Percentiles rank a stretch among this genome's conserved stretches.
Conservation (phyloP, 148 eudicot genomes). For the Arctostaphylos glauca region DNA sequence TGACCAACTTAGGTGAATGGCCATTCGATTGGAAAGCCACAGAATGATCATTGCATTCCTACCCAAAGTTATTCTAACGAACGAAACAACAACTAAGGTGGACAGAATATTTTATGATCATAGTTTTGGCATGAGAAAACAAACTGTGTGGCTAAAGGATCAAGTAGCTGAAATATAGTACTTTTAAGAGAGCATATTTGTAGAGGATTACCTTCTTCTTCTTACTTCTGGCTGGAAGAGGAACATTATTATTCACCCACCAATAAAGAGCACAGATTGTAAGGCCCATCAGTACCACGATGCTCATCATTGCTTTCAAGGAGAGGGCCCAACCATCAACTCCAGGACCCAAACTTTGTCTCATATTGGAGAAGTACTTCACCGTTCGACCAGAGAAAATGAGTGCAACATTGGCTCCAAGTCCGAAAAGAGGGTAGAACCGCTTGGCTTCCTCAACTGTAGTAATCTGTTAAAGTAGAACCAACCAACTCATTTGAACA, state of each 20-base stretch:
- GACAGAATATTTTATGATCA: neutral
- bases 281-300: conserved; percentile 84
- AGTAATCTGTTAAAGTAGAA: conserved; percentile 60
- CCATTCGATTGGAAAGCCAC: too few species aligned
- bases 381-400: conserved; percentile 99
- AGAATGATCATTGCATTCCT: too few species aligned
- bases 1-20: too few species aligned
- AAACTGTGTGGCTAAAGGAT: neutral
- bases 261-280: conserved; percentile 79
- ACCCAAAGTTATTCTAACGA: too few species aligned
- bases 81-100: neutral
- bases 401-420: conserved; percentile 98
- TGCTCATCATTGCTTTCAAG: conserved; percentile 95
- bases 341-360: conserved; percentile 80
- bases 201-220: conserved; percentile 79
- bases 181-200: neutral
- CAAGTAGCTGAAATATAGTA: neutral
- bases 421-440: conserved; percentile 93
- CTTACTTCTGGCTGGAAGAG: conserved; percentile 78
- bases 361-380: conserved; percentile 86
- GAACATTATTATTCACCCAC: conserved; percentile 91
- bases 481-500: neutral
- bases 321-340: conserved; percentile 99
- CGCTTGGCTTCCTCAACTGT: conserved; percentile 94
- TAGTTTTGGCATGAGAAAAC: neutral